These are phyloP conservation scores for Heliocybe sulcata DNA, from an alignment of 1,284 basidiomycete species.

Conservation along the genomic window DNA sequence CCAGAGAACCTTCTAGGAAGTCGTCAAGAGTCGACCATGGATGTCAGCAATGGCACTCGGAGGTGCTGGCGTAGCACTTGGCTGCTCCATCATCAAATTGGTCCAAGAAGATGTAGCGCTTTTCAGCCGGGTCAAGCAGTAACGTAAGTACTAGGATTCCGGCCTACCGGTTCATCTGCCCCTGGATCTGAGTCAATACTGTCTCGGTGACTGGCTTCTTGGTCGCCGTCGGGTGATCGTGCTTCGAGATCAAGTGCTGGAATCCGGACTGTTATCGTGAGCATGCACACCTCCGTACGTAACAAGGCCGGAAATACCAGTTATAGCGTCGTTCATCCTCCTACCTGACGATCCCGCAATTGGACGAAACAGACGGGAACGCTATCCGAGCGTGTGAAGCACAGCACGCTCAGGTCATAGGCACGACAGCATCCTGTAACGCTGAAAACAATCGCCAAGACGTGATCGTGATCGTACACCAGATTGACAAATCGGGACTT, in stretches of 20 bases:
- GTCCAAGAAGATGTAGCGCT: background rate
- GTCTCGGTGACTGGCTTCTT: constrained; percentile 10
- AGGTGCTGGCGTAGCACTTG: background rate
- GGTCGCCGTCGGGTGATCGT: background rate
- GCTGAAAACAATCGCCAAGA: background rate
- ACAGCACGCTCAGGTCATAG: background rate
- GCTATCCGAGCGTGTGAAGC: background rate
- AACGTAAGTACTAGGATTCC: background rate
- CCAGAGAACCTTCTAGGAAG: background rate
- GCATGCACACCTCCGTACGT: background rate
- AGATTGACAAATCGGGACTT: background rate
- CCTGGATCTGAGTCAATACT: constrained; percentile 1
- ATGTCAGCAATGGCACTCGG: background rate
- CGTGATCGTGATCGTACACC: background rate
- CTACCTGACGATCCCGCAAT: background rate
- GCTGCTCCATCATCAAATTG: no score
- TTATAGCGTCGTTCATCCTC: no score
- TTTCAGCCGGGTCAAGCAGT: background rate
- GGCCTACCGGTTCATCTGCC: background rate
- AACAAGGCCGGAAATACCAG: no score
- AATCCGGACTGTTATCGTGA: background rate
- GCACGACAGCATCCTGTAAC: background rate
- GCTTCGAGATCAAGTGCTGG: background rate
- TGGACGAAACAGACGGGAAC: background rate
- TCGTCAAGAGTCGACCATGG: background rate